These are phyloP conservation scores for Coprinopsis strossmayeri DNA, from an alignment of 768 basidiomycete species.

Conservation along the genomic window DNA sequence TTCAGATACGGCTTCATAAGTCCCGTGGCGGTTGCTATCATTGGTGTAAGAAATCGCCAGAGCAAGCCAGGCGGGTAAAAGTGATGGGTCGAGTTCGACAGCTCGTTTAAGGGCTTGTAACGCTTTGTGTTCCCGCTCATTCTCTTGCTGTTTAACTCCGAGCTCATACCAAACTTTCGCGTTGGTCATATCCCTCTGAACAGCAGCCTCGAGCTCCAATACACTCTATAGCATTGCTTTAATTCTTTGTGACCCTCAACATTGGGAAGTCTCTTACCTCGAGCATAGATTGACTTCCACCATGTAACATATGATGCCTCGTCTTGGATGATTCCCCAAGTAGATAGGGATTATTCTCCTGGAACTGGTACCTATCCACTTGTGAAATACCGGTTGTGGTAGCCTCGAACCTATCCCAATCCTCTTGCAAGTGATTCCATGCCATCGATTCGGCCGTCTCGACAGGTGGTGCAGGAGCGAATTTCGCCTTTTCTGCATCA, in stretches of 20 bases:
- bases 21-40: conserved; percentile 67
- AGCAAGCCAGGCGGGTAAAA: conserved; percentile 83
- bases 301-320: conserved; percentile 38
- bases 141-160: conserved; percentile 96
- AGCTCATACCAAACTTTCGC: conserved; percentile 84
- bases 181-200: conserved; percentile 68
- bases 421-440: conserved; percentile 67
- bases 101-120: conserved; percentile 79
- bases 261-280: conserved; percentile 29
- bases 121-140: conserved; percentile 90
- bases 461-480: conserved; percentile 9
- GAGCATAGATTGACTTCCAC: conserved; percentile 26
- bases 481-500: conserved; percentile 23
- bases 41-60: conserved; percentile 89
- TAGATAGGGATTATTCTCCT: conserved; percentile 72
- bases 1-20: conserved; percentile 73
- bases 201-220: conserved; percentile 83
- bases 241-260: conserved; percentile 12
- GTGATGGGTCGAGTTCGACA: conserved; percentile 70
- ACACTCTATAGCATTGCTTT: conserved; percentile 50
- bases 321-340: conserved; percentile 52
- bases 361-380: conserved; percentile 61
- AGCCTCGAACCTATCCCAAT: conserved; percentile 82
- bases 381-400: conserved; percentile 57
- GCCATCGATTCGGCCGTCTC: conserved; percentile 23